These are phyloP conservation scores for Penicillium turbatum DNA, from an alignment of 495 filamentous ascomycete genomes.

Conservation along the genomic window DNA sequence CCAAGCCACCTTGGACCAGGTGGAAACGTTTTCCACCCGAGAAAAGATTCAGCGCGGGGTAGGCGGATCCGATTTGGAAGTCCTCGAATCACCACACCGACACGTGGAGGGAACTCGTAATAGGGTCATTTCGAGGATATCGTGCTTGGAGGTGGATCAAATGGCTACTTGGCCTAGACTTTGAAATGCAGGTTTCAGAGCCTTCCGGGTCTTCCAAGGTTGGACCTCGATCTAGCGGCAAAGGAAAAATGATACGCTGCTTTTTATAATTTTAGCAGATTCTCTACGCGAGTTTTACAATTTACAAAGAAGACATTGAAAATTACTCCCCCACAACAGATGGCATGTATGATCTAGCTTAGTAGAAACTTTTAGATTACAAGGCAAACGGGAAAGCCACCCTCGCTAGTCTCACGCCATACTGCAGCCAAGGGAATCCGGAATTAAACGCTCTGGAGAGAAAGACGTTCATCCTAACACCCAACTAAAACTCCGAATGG, in stretches of 20 bases:
- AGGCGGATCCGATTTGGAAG: background rate
- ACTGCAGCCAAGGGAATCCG: background rate
- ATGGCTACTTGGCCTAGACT: too few relatives aligned
- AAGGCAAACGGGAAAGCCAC: slow-evolving; percentile 19
- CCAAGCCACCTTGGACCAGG: background rate
- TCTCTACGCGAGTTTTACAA: too few relatives aligned
- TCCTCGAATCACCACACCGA: background rate
- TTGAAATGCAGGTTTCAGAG: too few relatives aligned
- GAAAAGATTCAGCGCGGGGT: slow-evolving; percentile 1
- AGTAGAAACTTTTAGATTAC: slow-evolving; percentile 28
- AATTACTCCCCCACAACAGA: slow-evolving; percentile 7
- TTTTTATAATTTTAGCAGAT: background rate
- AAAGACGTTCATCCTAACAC: slow-evolving; percentile 14
- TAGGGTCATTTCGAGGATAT: background rate
- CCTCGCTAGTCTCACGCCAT: slow-evolving; percentile 8
- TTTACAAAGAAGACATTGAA: background rate
- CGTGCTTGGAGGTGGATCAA: background rate
- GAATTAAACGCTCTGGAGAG: slow-evolving; percentile 10
- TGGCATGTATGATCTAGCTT: slow-evolving; percentile 22
- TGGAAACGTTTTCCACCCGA: background rate
- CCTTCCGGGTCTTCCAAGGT: too few relatives aligned
- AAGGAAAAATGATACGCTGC: too few relatives aligned
- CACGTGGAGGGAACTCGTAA: background rate
- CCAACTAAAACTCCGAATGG: slow-evolving; percentile 7
- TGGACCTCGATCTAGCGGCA: too few relatives aligned